These are phyloP conservation scores for Coniosporium apollinis DNA, from an alignment of 495 filamentous ascomycete genomes.

Conservation along the genomic window DNA sequence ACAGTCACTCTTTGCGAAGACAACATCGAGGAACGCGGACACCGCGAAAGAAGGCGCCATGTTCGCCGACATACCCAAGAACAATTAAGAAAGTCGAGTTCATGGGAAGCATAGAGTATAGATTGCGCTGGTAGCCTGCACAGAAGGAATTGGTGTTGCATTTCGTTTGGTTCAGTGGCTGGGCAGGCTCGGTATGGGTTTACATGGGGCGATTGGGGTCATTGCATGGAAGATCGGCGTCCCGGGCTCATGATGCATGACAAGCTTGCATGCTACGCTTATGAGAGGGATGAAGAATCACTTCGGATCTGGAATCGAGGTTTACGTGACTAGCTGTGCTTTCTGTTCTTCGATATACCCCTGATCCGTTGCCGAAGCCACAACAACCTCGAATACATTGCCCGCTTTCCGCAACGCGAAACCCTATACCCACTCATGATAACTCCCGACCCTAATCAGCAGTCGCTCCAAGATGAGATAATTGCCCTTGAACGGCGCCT, in stretches of 20 bases:
- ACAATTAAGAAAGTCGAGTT: too few species aligned
- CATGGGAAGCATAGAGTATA: too few species aligned
- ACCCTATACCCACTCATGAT: not conserved
- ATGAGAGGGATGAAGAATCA: not conserved
- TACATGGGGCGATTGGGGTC: not conserved
- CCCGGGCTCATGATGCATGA: not conserved
- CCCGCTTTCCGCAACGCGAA: not conserved
- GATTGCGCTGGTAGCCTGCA: too few species aligned
- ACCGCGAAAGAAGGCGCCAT: constrained; percentile 8
- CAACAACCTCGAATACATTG: not conserved
- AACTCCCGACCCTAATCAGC: not conserved
- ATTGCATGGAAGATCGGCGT: not conserved
- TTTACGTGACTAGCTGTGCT: not conserved
- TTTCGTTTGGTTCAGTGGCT: constrained; percentile 1
- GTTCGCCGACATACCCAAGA: too few species aligned
- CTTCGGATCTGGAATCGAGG: not conserved
- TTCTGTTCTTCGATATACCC: not conserved
- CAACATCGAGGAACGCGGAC: constrained; percentile 15
- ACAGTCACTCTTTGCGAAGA: constrained; percentile 16
- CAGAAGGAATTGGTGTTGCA: too few species aligned
- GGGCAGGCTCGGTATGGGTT: constrained; percentile 10
- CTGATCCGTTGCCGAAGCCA: not conserved
- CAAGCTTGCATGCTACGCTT: not conserved
- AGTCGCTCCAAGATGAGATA: constrained; percentile 34
- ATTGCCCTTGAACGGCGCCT: constrained; percentile 33